Base-by-base conservation (phyloP, 768 basidiomycete species). In the Cantharellus cinnabarinus region DNA sequence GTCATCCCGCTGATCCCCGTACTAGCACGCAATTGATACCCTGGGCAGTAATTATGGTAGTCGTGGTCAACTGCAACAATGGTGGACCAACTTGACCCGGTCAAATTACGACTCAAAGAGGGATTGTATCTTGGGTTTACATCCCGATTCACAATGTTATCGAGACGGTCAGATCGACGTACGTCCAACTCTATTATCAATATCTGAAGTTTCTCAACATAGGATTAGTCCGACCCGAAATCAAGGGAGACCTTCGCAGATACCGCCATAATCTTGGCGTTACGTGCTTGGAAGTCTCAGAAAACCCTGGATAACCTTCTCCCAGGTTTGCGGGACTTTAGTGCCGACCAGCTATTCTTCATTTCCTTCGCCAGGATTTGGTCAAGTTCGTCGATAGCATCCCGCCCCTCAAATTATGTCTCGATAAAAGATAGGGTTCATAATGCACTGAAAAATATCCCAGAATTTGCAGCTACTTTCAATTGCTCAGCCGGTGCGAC, bases 331-430 rank as follows among this genome's bases (percentile, higher is more conserved):
- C 72, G 59, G 55, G 53, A 77, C 55, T 85, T 76, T 65, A 84
- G 85, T 2, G 86, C 85, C 60, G 93, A 95, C 44, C 93, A 97
- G 72, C 71, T 97, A 38, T 97, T 97, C 73, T 97, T 95, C 74
- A 79, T 97, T 59, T 79, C 88, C 2, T 93, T 87, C 66, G 91
- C 79, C 10, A 78, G 85, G 37, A 80, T 85, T n/a, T 94, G 89
- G 52, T 10, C 52, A 37, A n/a, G 75, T 89, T 40, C 81, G 80
- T 64, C 81, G 83, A 38, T 79, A 94, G 55, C 79, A 87, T 52
- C 83, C 87, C 1, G 89, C 95, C 66, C 88, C 90, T 15, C 91
- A 94, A 29, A 29, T 29, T 29, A 29, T 67, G 88, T 89, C 4
- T 90, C 91, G 0, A 76, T 74, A 62, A 74, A 77, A 39, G 90